Evolutionary conservation across 2,329 filamentous ascomycete species (phyloP), one percentile per base, ranked within the genome.

Genomic region (Trichoderma citrinoviride): DNA sequence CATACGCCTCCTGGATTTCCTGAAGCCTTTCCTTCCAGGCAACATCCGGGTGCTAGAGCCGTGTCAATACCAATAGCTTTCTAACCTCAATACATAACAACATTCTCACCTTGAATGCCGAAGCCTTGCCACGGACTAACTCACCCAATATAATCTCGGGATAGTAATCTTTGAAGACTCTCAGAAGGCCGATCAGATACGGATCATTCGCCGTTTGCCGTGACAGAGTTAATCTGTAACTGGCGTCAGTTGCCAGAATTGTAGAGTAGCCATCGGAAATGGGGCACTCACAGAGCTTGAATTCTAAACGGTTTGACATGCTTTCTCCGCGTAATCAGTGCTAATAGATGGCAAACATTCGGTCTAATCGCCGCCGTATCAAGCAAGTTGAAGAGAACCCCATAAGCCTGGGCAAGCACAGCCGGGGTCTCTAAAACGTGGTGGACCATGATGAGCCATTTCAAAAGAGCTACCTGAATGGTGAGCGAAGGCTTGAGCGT

Each of bases 121-220:
- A 84, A 0, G 86, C 86, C 66, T 84, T 83, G 43, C 86, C 86
- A 61, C 81, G 80, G 33, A 86, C 84, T 4, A 85, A 81, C 68
- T 90, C 89, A 23, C 89, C 90, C 15, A 94, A 84, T 66, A 96
- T 91, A 62, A 96, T 91, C 74, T 96, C 92, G 0, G 92, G 92
- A 71, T 94, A 96, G 76, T 94, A 96, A 74, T 94, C 92, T 73
- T 95, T 95, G 79, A 89, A 96, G n/a, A 94, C 87, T 63, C 90
- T 85, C 56, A 96, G 79, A 19, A 96, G 80, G 3, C 90, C 90
- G 43, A 90, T 82, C 41, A 96, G 79, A 58, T 87, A 84, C 55
- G 89, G 89, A 64, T 96, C 92, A 71, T 90, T 90, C 19, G 88
- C 89, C 5, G 82, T 84, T 71, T 87, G 84, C 49, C 86, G 78